Evolutionary conservation across 1,139 yeast genomes (phyloP).

Genomic region (Geotrichum candidum): DNA sequence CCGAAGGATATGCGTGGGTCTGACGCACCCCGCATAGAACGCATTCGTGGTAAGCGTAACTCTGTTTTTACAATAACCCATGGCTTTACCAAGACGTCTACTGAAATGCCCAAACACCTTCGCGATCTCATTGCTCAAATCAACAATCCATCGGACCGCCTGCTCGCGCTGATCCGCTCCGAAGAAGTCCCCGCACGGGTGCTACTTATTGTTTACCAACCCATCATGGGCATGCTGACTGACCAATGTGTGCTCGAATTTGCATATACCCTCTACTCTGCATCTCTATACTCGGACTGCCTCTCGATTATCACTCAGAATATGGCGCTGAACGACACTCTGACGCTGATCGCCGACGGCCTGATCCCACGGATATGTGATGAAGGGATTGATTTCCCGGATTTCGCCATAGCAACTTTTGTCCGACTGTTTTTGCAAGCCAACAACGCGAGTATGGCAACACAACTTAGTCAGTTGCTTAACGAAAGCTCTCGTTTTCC

Average conservation of each 20-base stretch:
- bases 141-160: slow-evolving; percentile 10
- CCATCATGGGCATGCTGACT: slow-evolving; percentile 6
- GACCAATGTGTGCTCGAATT: slow-evolving; percentile 10
- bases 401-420: neutral
- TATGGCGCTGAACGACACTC: slow-evolving; percentile 5
- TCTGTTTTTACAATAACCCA: neutral
- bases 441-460: slow-evolving; percentile 7
- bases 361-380: slow-evolving; percentile 2
- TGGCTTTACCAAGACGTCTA: slow-evolving; percentile 9
- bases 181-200: slow-evolving; percentile 11
- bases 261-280: slow-evolving; percentile 4
- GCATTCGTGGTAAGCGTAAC: slow-evolving; percentile 5
- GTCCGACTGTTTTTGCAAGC: neutral
- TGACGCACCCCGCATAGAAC: neutral
- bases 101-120: slow-evolving; percentile 6
- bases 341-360: neutral
- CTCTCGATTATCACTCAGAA: slow-evolving; percentile 7
- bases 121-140: slow-evolving; percentile 3
- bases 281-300: slow-evolving; percentile 4
- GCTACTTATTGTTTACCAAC: slow-evolving; percentile 4
- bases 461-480: slow-evolving; percentile 8
- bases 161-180: slow-evolving; percentile 6
- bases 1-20: slow-evolving; percentile 8
- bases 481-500: neutral
- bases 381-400: slow-evolving; percentile 1